Percentiles rank a stretch among this genome's conserved stretches.
phyloP scores from a whole-genome alignment of 495 filamentous ascomycete genomes.

The Friedmanniomyces simplex region DNA sequence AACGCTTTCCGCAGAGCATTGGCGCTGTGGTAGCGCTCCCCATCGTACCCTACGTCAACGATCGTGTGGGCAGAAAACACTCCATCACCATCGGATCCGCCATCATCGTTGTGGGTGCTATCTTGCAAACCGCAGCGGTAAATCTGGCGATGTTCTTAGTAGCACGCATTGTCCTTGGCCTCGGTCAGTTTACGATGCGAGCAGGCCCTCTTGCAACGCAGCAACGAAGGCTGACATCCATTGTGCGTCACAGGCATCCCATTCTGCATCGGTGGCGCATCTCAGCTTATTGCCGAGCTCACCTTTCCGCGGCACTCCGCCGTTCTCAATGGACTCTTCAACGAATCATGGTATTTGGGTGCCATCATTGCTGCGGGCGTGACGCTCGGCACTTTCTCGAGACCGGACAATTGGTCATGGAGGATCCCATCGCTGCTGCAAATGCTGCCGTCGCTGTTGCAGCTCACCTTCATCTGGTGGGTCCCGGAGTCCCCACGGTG shows the following conservation, averaged over 20 bases:
- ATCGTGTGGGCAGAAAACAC: slow-evolving; percentile 48
- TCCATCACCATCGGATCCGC: slow-evolving; percentile 48
- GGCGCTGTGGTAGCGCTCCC: slow-evolving; percentile 63
- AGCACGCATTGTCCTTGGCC: slow-evolving; percentile 63
- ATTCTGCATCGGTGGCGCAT: slow-evolving; percentile 54
- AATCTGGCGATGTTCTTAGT: slow-evolving; percentile 32
- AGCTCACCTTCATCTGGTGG: slow-evolving; percentile 40
- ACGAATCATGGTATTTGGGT: slow-evolving; percentile 54
- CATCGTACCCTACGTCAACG: slow-evolving; percentile 58
- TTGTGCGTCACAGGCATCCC: slow-evolving; percentile 20
- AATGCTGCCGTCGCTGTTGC: slow-evolving; percentile 44
- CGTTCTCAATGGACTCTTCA: slow-evolving; percentile 57
- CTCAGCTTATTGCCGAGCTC: slow-evolving; percentile 55
- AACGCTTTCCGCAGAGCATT: slow-evolving; percentile 25
- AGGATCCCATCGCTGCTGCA: slow-evolving; percentile 51
- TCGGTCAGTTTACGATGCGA: slow-evolving; percentile 21
- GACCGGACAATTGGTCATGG: slow-evolving; percentile 53
- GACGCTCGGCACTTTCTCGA: slow-evolving; percentile 47
- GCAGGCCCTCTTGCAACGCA: not conserved
- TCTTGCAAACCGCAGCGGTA: slow-evolving; percentile 53
- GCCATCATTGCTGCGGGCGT: slow-evolving; percentile 49
- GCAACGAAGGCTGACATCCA: not conserved
- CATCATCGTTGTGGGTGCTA: slow-evolving; percentile 63
- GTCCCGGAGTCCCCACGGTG: slow-evolving; percentile 18
- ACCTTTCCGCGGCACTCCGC: slow-evolving; percentile 56